Base-by-base conservation (phyloP, 768 basidiomycete genomes). In the Russula sp. region DNA sequence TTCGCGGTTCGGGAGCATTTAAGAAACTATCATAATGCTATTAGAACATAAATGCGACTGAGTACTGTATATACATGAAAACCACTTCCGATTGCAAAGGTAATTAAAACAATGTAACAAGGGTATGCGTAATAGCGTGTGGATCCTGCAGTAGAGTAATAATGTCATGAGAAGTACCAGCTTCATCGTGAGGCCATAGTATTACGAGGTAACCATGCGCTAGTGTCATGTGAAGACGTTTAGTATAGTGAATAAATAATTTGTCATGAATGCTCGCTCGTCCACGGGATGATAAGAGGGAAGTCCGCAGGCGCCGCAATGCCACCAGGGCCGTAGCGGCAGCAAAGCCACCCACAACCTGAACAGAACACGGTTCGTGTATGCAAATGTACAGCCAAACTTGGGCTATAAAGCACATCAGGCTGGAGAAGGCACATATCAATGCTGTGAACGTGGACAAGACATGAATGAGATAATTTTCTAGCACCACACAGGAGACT, bases 311-410 rank as follows among this genome's bases (percentile, higher is more conserved):
- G 54, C 58, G 49, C 18, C 42, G 28, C 24, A 51, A 40, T 38
- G 32, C 24, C 20, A 48, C 55, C 13, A 40, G 46, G 13, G 48
- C 40, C 4, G 34, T 4, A 11, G 49, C 55, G 7, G 8, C 49
- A 26, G 26, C 24, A 26, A 65, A 34, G n/a, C 55, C 38, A 49
- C 60, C 24, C 3, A 48, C 49, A 48, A 44, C 49, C 26, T 30
- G 64, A 44, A 61, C 34, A 48, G 30, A 26, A 24, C 40, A 51
- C 22, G 42, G 59, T n/a, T 36, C 30, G 44, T 48, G 16, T 18
- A 44, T 44, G 49, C 48, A 49, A 24, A 61, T 22, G 24, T 34
- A 61, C 60, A 65, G 63, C 53, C 46, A 60, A 50, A 49, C 59
- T 32, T 26, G 54, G 22, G 54, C 59, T 28, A 40, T 28, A 24